Conservation (phyloP, 2,329 filamentous ascomycete species). For the Dothiorella sarmentorum region DNA sequence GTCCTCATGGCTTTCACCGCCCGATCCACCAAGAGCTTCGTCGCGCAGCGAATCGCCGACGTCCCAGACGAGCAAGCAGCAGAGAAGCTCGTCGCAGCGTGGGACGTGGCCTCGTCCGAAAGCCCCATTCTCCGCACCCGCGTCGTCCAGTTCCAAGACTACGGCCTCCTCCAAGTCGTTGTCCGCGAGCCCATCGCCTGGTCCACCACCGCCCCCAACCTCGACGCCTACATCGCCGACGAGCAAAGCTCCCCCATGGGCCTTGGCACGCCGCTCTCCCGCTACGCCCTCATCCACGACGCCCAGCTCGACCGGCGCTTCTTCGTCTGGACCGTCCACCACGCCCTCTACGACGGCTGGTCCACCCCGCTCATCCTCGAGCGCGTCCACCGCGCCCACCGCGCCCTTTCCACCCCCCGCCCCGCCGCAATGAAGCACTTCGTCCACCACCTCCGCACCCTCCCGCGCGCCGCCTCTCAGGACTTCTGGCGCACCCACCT, state of each 20-base stretch:
- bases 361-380: slow-evolving; percentile 31
- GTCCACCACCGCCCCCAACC: slow-evolving; percentile 17
- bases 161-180: slow-evolving; percentile 43
- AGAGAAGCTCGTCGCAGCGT: slow-evolving; percentile 33
- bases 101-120: slow-evolving; percentile 30
- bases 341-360: slow-evolving; percentile 42
- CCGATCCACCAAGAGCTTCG: slow-evolving; percentile 36
- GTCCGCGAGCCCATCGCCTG: slow-evolving; percentile 39
- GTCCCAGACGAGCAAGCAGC: slow-evolving; percentile 31
- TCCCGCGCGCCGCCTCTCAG: slow-evolving; percentile 38
- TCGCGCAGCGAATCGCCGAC: slow-evolving; percentile 36
- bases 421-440: slow-evolving; percentile 56
- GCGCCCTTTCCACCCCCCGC: not conserved
- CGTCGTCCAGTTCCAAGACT: slow-evolving; percentile 49
- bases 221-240: slow-evolving; percentile 33
- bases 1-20: slow-evolving; percentile 39
- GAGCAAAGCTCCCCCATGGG: slow-evolving; percentile 37
- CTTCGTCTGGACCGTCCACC: slow-evolving; percentile 41
- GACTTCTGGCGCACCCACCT: slow-evolving; percentile 71
- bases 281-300: slow-evolving; percentile 35
- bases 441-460: slow-evolving; percentile 46
- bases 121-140: slow-evolving; percentile 34
- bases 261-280: slow-evolving; percentile 38
- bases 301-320: slow-evolving; percentile 21
- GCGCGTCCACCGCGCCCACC: slow-evolving; percentile 29